Conservation (phyloP, 2,329 filamentous ascomycete genomes). For the Onygenales sp. region DNA sequence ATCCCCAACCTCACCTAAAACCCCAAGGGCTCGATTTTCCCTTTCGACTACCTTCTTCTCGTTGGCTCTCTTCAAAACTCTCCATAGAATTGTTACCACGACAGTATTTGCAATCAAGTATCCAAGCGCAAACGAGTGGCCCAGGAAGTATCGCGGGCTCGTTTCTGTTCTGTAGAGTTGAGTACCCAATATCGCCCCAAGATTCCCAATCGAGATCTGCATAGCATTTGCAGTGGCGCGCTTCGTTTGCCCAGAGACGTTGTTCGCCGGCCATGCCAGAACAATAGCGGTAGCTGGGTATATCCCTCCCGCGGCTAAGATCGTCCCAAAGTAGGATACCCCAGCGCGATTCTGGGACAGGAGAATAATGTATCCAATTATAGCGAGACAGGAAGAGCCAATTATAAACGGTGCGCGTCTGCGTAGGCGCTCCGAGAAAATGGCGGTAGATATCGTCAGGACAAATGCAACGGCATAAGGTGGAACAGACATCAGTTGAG, state of each 20-base stretch:
- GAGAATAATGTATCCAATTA: constrained; percentile 54
- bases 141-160: constrained; percentile 54
- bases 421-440: constrained; percentile 49
- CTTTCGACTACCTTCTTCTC: constrained; percentile 38
- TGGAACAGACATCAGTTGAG: constrained; percentile 51
- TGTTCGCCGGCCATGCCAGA: constrained; percentile 62
- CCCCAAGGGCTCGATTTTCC: constrained; percentile 27
- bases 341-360: constrained; percentile 46
- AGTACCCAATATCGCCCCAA: constrained; percentile 59
- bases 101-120: constrained; percentile 53
- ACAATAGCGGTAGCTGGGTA: constrained; percentile 54
- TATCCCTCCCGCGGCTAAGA: constrained; percentile 57
- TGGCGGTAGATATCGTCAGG: constrained; percentile 49
- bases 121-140: constrained; percentile 56
- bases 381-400: constrained; percentile 45
- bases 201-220: constrained; percentile 63
- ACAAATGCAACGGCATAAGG: constrained; percentile 55
- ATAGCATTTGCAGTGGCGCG: constrained; percentile 58
- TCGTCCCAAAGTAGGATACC: constrained; percentile 51
- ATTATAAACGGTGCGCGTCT: constrained; percentile 57
- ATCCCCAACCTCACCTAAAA: constrained; percentile 38
- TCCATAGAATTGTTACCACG: constrained; percentile 45
- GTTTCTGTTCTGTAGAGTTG: constrained; percentile 56
- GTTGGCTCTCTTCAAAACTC: constrained; percentile 51
- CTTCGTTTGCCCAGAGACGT: constrained; percentile 62